Base-by-base conservation (phyloP, 2,329 filamentous ascomycete species). In the Cadophora sp. region DNA sequence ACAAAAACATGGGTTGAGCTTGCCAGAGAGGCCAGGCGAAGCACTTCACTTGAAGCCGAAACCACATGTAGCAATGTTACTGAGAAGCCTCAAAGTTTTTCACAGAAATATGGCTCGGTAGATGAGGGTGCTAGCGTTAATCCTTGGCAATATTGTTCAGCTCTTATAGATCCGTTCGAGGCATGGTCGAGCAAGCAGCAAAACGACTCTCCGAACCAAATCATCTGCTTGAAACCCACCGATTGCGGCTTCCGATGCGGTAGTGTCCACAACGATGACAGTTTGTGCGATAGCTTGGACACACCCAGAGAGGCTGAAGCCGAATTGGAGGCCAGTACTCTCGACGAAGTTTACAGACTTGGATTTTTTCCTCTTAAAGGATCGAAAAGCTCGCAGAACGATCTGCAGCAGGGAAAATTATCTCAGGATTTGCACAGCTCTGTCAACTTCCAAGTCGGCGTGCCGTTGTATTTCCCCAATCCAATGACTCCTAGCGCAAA, bases 1-100 rank as follows among this genome's bases (percentile, higher is more conserved):
- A 62, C 40, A 3, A 62, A 62, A 26, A 64, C 62, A 58, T 56
- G 62, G 62, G 24, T 58, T 26, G 34, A 64, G 19, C 51, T 64
- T 31, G 62, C 62, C n/a, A 22, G 6, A 24, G 43, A 50, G 9
- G 22, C 26, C 11, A 62, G 27, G 40, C 1, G 7, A 3, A 12
- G 12, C 3, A 14, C 19, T 29, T 31, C 40, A 31, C 31, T 4
- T 37, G 22, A 40, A 27, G 11, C 24, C n/a, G 4, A 19, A 3
- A 26, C 31, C 7, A 4, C 22, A 16, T 19, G 34, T 59, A 14
- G 22, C 3, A 16, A 14, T 40, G 31, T 9, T 40, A 9, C 12
- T 14, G 34, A 59, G 6, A 34, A 24, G 22, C 5, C 43, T 11
- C 43, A 48, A 48, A 22, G 19, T 22, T 48, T n/a, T 22, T 48